Percentiles rank a stretch among this genome's conserved stretches.
Evolutionary conservation across 768 basidiomycete species (phyloP).

Genomic region (Lentinula sp.): DNA sequence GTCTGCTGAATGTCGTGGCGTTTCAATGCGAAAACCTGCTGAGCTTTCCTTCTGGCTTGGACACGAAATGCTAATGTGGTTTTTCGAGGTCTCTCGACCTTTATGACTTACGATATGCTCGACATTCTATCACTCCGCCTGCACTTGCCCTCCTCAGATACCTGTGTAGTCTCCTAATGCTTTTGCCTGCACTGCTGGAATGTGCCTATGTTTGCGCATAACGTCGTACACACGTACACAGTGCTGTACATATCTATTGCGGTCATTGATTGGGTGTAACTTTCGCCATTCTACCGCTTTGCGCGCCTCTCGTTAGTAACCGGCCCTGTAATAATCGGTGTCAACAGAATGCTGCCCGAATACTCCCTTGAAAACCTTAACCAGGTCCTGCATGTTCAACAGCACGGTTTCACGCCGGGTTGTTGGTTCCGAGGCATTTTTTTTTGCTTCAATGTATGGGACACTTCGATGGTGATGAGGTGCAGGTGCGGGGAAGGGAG

Average conservation of each 20-base stretch:
- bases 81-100: not conserved
- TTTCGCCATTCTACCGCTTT: not conserved
- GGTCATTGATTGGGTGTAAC: not conserved
- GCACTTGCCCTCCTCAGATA: not conserved
- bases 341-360: too few relatives aligned
- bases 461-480: too few relatives aligned
- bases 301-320: too few relatives aligned
- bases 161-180: not conserved
- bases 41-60: not conserved
- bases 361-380: too few relatives aligned
- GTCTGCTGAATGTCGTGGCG: not conserved
- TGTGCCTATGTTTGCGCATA: not conserved
- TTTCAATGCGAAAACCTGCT: not conserved
- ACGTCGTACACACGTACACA: not conserved
- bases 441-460: too few relatives aligned
- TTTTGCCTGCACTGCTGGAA: not conserved
- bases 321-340: too few relatives aligned
- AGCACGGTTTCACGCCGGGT: too few relatives aligned
- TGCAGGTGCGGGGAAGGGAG: too few relatives aligned
- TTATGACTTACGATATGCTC: not conserved
- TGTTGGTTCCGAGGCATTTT: too few relatives aligned
- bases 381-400: too few relatives aligned
- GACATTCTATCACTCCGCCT: not conserved
- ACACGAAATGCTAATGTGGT: not conserved
- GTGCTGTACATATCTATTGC: not conserved